Base-by-base conservation (phyloP, 495 filamentous ascomycete species). In the Lineolata rhizophorae region DNA sequence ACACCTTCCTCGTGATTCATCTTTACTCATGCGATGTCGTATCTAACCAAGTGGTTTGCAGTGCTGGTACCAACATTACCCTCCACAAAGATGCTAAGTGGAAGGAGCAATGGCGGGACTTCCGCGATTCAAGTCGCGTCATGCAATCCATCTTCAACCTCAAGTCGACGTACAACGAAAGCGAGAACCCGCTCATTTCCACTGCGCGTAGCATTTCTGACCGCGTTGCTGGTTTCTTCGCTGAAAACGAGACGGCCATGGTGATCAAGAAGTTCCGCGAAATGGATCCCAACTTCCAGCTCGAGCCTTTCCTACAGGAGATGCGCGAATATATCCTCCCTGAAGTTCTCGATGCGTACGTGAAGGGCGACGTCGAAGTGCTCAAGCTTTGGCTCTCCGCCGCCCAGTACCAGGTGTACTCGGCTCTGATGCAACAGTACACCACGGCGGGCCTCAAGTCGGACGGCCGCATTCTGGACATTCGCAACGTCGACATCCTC, bases 241-340 rank as follows among this genome's bases (percentile, higher is more conserved):
- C 87, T 21, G 87, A 95, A 51, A 97, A 93, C 51, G 87, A 97
- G 54, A 93, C 87, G 8, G 87, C 87, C 11, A 71, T 65, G 61
- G 87, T 97, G 2, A 85, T 97, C 60, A 93, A 90, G 58, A 91
- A 82, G 52, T 85, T 97, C 58, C 70, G 83, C n/a, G 70, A 81
- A 38, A 90, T 95, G 68, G 90, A 97, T 44, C 90, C 87, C 9
- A 70, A 60, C 35, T 97, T 97, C 63, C 79, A 92, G 51, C 65
- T 92, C 48, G 87, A 97, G 49, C 70, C 78, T 0, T 97, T 94
- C 61, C 57, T 94, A 21, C 70, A 75, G 31, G 87, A 97, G 36
- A 76, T 97, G 54, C 75, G 87, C 44, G 90, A 95, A 56, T 97
- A 95, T 53, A 95, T 95, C 38, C 65, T 97, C 4, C 87, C 87